phyloP scores from a whole-genome alignment of 2,329 filamentous ascomycete genomes.

The Fusarium sp. region DNA sequence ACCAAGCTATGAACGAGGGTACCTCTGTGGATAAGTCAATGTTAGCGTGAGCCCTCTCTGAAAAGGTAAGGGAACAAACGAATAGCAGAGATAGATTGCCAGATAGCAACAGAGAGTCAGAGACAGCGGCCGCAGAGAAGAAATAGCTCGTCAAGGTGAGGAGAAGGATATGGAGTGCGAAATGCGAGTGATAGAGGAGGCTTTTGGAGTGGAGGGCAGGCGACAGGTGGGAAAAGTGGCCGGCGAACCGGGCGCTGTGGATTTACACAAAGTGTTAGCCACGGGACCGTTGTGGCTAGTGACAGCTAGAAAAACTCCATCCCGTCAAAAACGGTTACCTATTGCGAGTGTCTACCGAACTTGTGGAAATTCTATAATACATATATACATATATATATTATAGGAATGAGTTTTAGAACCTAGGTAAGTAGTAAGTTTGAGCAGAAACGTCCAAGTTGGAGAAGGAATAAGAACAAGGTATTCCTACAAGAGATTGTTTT shows the following conservation, averaged over 20 bases:
- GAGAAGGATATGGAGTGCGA: slow-evolving; percentile 19
- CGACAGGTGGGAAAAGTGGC: slow-evolving; percentile 37
- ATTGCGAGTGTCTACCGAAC: not conserved
- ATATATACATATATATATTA: too few species aligned
- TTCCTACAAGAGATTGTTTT: not conserved
- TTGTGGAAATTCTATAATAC: not conserved
- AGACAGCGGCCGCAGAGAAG: not conserved
- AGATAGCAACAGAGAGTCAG: not conserved
- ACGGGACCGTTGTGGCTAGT: slow-evolving; percentile 19
- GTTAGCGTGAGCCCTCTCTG: slow-evolving; percentile 14
- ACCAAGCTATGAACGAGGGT: slow-evolving; percentile 31
- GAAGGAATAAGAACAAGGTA: too few species aligned
- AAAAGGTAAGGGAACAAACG: not conserved
- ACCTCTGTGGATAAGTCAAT: slow-evolving; percentile 25
- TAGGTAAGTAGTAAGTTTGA: not conserved
- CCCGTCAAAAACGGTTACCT: not conserved
- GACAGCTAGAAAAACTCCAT: slow-evolving; percentile 4
- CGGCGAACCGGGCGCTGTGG: slow-evolving; percentile 39
- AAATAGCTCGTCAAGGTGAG: not conserved
- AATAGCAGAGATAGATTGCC: not conserved
- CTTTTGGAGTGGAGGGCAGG: slow-evolving; percentile 28
- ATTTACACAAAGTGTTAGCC: slow-evolving; percentile 32
- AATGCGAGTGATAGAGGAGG: slow-evolving; percentile 36
- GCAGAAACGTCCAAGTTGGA: too few species aligned
- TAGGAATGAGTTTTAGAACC: not conserved